Percentiles rank a stretch among this genome's conserved stretches.
Conservation (phyloP, 176 grass and related monocot genomes). For the Otatea glauca region DNA sequence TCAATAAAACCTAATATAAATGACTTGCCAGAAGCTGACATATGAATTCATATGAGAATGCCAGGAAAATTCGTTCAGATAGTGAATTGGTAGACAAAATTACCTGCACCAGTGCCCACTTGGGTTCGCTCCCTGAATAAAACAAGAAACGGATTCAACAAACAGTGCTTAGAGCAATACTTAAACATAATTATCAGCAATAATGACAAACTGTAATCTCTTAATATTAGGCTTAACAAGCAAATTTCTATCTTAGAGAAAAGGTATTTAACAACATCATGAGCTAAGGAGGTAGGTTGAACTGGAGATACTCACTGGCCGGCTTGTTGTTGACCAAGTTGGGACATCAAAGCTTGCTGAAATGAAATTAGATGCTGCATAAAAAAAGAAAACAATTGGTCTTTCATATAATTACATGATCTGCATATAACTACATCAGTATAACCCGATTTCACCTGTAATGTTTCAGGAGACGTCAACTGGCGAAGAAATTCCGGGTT, state of each 20-base stretch:
- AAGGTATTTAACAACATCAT: neutral
- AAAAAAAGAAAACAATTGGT: conserved; percentile 26
- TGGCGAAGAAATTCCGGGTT: conserved; percentile 82
- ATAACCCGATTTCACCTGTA: conserved; percentile 60
- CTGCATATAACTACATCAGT: conserved; percentile 23
- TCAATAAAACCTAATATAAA: conserved; percentile 3
- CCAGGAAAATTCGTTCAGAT: neutral
- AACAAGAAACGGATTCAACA: conserved; percentile 36
- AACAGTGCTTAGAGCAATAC: neutral
- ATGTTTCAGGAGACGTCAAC: conserved; percentile 73
- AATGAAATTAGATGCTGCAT: conserved; percentile 65
- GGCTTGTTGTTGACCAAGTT: conserved; percentile 62
- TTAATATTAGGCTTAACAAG: conserved; percentile 17
- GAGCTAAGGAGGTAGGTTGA: conserved; percentile 16
- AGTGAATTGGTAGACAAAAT: neutral
- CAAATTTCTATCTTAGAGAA: neutral
- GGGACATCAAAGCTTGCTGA: conserved; percentile 58
- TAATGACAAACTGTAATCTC: neutral
- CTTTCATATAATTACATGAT: neutral
- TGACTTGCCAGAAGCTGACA: neutral
- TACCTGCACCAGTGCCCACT: conserved; percentile 65
- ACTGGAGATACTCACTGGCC: conserved; percentile 57
- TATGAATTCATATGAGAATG: neutral
- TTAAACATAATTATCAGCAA: conserved; percentile 2
- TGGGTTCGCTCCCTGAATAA: conserved; percentile 63